Evolutionary conservation across 768 basidiomycete genomes (phyloP).

Genomic region (Xerocomellus intermedius): DNA sequence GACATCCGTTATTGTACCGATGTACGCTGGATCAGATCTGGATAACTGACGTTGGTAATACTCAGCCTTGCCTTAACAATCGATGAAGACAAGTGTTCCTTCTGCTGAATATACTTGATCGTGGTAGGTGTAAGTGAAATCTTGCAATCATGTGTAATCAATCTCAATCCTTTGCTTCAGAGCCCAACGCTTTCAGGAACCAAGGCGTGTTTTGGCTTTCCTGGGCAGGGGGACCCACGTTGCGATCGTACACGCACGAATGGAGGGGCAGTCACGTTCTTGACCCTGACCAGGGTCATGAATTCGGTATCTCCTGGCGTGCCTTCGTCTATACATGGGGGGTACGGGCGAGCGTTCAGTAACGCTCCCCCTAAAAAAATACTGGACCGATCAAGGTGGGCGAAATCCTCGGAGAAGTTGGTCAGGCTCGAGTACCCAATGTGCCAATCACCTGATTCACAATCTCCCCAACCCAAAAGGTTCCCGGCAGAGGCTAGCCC

Average conservation of each 20-base stretch:
- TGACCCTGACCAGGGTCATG: slow-evolving; percentile 45
- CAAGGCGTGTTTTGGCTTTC: slow-evolving; percentile 46
- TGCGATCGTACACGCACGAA: slow-evolving; percentile 5
- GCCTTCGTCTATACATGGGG: slow-evolving; percentile 45
- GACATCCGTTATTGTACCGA: not conserved
- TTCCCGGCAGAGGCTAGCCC: slow-evolving; percentile 51
- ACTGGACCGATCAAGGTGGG: slow-evolving; percentile 46
- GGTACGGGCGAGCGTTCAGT: not conserved
- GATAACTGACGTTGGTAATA: not conserved
- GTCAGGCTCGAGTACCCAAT: slow-evolving; percentile 41
- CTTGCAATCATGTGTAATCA: not conserved
- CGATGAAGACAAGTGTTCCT: not conserved
- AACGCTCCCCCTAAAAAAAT: not conserved
- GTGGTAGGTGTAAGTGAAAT: not conserved
- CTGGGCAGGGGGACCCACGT: slow-evolving; percentile 20
- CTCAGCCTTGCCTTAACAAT: not conserved
- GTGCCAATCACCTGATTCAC: slow-evolving; percentile 43
- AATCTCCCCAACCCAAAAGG: slow-evolving; percentile 65
- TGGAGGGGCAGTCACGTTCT: slow-evolving; percentile 16
- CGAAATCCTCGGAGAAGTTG: slow-evolving; percentile 40
- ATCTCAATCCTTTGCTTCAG: not conserved
- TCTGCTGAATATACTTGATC: not conserved
- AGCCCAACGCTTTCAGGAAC: slow-evolving; percentile 33
- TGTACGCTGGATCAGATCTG: not conserved
- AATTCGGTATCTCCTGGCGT: slow-evolving; percentile 46